Evolutionary conservation across 1,139 yeast genomes (phyloP), one percentile per base, ranked within the genome.

Genomic region (Kodamaea derodonti): DNA sequence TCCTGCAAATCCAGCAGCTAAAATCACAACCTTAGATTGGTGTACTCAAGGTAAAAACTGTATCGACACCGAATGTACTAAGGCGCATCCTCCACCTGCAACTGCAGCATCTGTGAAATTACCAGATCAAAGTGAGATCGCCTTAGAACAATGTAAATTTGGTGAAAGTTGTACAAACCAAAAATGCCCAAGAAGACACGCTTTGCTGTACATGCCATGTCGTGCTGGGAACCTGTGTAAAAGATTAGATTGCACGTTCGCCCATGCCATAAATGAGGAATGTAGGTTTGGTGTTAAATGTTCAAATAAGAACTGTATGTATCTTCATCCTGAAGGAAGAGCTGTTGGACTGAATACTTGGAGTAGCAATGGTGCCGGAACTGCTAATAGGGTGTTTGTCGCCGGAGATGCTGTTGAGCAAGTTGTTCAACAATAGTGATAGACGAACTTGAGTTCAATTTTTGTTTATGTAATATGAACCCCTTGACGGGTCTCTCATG

Each of bases 161-260:
- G 88, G 90, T 29, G 48, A 71, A 20, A 68, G 74, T 41, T 87
- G 97, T 62, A 81, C 88, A 30, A 86, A 86, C 51, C 72, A 70
- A 45, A 73, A 72, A 48, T 87, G 97, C 62, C 84, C 84, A 40
- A 84, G 77, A 58, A 77, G 97, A 60, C 97, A 87, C 58, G 95
- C 96, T 1, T 72, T 78, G 13, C 70, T 85, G 11, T 67, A 75
- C 13, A 77, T 80, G 23, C 64, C 84, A 41, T 87, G 97, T 57
- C 85, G 95, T 55, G 84, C 80, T 30, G 96, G 96, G 24, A 73
- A 76, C 14, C 69, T 69, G 33, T 87, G 97, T 63, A 72, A 76
- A 20, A 78, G 95, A 58, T 67, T 78, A 34, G 94, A 87, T 58
- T 87, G 97, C 62, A 70, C 75, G 32, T 87, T 85, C 57, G 72